A percentile compares a stretch with the other conserved stretches of the same genome.
Evolutionary conservation across 2,329 filamentous ascomycete species (phyloP).

Genomic region (Epichloe gansuensis): DNA sequence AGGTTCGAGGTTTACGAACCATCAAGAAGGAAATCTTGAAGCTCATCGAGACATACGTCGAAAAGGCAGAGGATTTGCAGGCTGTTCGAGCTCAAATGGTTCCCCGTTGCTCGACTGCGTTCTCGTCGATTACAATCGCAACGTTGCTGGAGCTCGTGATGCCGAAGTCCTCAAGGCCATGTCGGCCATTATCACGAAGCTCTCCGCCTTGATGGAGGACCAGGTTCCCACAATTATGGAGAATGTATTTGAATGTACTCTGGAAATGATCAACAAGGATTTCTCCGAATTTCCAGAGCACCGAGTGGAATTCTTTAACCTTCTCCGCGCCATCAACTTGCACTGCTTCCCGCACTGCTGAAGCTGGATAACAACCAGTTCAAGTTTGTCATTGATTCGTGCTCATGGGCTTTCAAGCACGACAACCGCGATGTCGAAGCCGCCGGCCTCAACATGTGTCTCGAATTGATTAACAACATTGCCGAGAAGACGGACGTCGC

Average conservation of each 20-base stretch:
- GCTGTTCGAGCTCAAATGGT: constrained; percentile 91
- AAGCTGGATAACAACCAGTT: constrained; percentile 94
- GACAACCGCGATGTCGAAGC: constrained; percentile 97
- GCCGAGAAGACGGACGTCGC: constrained; percentile 77
- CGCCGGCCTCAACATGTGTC: constrained; percentile 93
- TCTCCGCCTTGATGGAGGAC: constrained; percentile 95
- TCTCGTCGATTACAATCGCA: constrained; percentile 90
- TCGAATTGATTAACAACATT: constrained; percentile 95
- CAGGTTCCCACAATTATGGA: constrained; percentile 97
- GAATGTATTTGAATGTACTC: constrained; percentile 93
- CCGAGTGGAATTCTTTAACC: constrained; percentile 98
- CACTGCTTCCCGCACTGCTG: constrained; percentile 89
- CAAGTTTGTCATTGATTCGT: constrained; percentile 98
- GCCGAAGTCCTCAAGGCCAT: constrained; percentile 95
- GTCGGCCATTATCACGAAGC: constrained; percentile 92
- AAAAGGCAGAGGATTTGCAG: constrained; percentile 92
- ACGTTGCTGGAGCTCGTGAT: constrained; percentile 89
- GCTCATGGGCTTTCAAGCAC: constrained; percentile 99
- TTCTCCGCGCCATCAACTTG: constrained; percentile 88
- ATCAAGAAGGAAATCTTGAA: constrained; percentile 99
- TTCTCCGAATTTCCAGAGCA: constrained; percentile 99
- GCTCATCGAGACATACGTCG: constrained; percentile 94
- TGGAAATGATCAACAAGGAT: constrained; percentile 99
- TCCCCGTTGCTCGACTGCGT: constrained; percentile 89
- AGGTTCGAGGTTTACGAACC: constrained; percentile 84